These are phyloP conservation scores for Purshia tridentata DNA, from an alignment of 306 rosid genomes.

Conservation along the genomic window DNA sequence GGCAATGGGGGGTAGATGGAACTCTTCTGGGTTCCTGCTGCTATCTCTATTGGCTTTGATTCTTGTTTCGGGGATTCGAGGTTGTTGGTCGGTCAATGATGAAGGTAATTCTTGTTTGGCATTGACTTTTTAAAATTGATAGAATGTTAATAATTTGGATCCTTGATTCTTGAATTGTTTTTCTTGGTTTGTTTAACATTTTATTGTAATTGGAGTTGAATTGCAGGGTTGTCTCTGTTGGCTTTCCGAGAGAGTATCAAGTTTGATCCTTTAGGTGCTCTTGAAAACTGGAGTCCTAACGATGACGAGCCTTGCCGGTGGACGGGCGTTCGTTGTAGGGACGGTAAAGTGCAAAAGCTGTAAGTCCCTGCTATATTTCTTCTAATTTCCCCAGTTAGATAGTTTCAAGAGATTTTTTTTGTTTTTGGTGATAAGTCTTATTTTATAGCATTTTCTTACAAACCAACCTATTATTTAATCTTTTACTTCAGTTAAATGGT, in stretches of 20 bases:
- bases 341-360: slow-evolving; percentile 64
- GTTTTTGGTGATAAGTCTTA: background rate
- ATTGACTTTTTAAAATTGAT: background rate
- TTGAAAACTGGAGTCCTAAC: slow-evolving; percentile 68
- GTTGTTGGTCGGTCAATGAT: slow-evolving; percentile 59
- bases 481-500: background rate
- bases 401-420: slow-evolving; percentile 1
- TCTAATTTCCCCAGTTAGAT: slow-evolving; percentile 8
- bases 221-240: slow-evolving; percentile 62
- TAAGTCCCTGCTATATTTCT: slow-evolving; percentile 42
- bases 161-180: background rate
- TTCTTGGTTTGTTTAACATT: background rate
- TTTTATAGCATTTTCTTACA: background rate
- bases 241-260: slow-evolving; percentile 53
- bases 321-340: slow-evolving; percentile 67
- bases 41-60: slow-evolving; percentile 50
- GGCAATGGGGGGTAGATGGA: slow-evolving; percentile 78
- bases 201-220: slow-evolving; percentile 26
- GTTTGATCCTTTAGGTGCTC: slow-evolving; percentile 58
- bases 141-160: background rate
- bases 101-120: slow-evolving; percentile 54
- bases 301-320: slow-evolving; percentile 71
- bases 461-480: background rate
- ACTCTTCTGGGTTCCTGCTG: slow-evolving; percentile 51
- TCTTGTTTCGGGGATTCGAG: slow-evolving; percentile 34